phyloP scores from a whole-genome alignment of 2,329 filamentous ascomycete species.

The Trichoderma semiorbis region DNA sequence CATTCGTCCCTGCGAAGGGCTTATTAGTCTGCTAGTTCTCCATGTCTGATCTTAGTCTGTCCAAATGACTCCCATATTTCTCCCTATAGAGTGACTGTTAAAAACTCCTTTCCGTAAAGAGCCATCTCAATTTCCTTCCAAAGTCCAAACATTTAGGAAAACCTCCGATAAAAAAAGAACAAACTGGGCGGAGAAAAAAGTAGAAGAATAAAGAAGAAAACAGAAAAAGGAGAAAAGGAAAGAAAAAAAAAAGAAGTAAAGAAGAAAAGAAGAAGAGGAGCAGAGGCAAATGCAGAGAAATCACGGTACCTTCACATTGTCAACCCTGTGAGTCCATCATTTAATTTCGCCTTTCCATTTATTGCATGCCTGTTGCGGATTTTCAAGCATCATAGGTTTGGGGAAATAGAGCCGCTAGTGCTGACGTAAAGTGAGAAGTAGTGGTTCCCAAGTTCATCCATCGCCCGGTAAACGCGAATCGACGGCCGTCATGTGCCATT shows the following conservation, averaged over 20 bases:
- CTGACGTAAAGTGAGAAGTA: background rate
- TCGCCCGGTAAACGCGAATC: background rate
- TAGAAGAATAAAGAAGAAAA: background rate
- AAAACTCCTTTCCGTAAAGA: background rate
- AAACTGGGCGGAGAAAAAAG: background rate
- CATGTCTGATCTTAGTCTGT: background rate
- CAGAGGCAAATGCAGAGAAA: background rate
- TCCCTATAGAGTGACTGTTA: background rate
- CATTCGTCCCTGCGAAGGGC: conserved; percentile 17
- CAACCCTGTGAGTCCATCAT: background rate
- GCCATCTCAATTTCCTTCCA: background rate
- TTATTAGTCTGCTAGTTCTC: conserved; percentile 12
- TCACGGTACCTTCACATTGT: background rate
- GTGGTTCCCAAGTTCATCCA: background rate
- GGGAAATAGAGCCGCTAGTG: background rate
- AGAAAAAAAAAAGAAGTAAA: background rate
- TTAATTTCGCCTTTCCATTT: background rate
- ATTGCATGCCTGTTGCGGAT: background rate
- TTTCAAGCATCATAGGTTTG: background rate
- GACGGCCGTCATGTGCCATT: background rate
- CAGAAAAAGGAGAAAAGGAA: background rate
- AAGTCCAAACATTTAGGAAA: background rate
- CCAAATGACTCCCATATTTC: background rate
- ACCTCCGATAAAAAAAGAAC: background rate
- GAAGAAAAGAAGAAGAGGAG: background rate